Evolutionary conservation across 768 basidiomycete species (phyloP), one percentile per base, ranked within the genome.

Genomic region (Lentinula aciculospora): DNA sequence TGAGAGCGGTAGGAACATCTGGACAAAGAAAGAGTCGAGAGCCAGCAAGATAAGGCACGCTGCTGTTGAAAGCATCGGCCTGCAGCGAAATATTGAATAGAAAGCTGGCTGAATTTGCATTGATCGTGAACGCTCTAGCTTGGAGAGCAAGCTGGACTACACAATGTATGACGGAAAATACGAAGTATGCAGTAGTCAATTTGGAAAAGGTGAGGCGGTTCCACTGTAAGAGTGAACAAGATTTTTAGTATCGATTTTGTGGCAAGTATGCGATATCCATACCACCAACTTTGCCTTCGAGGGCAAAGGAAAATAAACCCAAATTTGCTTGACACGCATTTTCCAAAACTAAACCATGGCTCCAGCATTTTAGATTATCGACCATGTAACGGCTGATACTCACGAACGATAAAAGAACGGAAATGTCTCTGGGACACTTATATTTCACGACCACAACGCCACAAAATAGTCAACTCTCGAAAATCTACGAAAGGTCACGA

Each of bases 121-220:
- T 91, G 71, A 81, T 81, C 12, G 74, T 74, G 72, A 85, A 86
- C 10, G 85, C 88, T 54, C 78, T 77, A 51, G 77, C 79, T 71
- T 92, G 89, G 46, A 92, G 75, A 27, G 79, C 74, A 61, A 90
- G 74, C 69, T 91, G 89, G 58, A 89, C 67, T 57, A 79, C 62
- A 62, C 85, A 89, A 67, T 90, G 86, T 45, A 82, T 49, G 53
- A 86, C 57, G 21, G 89, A 85, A 67, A 90, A 87, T 44, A 76
- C 55, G 65, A 89, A 82, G 68, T 89, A 92, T 64, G 82, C 64
- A 60, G 77, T 72, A 19, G 89, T 85, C 54, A 87, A 74, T 36
- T 77, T 78, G 48, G 88, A 87, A 65, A 84, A 82, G 21, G 86
- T 85, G 64, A 90, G 73, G 57, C 87, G 81, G 57, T 81, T 76